These are phyloP conservation scores for Rhynchospora tenuis DNA, from an alignment of 176 grass and related monocot genomes.

Conservation along the genomic window DNA sequence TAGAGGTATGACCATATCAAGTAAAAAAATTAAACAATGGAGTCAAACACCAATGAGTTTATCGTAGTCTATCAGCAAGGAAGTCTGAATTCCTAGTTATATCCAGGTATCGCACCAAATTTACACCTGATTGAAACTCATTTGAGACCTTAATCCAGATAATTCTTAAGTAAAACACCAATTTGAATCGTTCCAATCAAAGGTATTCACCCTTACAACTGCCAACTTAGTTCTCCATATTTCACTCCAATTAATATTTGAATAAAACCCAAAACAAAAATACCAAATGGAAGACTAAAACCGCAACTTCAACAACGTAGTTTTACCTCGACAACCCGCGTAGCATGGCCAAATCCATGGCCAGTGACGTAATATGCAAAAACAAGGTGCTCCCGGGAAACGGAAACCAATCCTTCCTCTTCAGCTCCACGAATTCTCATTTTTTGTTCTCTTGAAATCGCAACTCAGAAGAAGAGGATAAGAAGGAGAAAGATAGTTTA, in stretches of 20 bases:
- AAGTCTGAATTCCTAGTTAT: neutral
- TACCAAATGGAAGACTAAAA: neutral
- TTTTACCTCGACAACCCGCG: slow-evolving; percentile 71
- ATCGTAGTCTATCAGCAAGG: neutral
- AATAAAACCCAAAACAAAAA: neutral
- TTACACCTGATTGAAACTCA: neutral
- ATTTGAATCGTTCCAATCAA: neutral
- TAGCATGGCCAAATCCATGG: slow-evolving; percentile 97
- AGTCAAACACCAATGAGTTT: neutral
- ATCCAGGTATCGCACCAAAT: neutral
- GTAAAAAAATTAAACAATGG: neutral
- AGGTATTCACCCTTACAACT: neutral
- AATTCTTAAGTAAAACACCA: neutral
- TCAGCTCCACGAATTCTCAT: slow-evolving; percentile 41
- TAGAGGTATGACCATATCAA: neutral
- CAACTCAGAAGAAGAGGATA: neutral
- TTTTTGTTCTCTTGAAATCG: neutral
- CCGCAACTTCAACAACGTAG: neutral
- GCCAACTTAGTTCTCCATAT: neutral
- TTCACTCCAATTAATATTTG: neutral
- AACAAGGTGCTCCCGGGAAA: slow-evolving; percentile 38
- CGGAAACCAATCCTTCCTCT: slow-evolving; percentile 14
- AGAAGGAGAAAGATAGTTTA: neutral
- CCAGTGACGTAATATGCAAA: slow-evolving; percentile 95
- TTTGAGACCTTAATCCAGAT: neutral